These are phyloP conservation scores for Cladosporium phlei DNA, from an alignment of 2,329 filamentous ascomycete species.

Conservation along the genomic window DNA sequence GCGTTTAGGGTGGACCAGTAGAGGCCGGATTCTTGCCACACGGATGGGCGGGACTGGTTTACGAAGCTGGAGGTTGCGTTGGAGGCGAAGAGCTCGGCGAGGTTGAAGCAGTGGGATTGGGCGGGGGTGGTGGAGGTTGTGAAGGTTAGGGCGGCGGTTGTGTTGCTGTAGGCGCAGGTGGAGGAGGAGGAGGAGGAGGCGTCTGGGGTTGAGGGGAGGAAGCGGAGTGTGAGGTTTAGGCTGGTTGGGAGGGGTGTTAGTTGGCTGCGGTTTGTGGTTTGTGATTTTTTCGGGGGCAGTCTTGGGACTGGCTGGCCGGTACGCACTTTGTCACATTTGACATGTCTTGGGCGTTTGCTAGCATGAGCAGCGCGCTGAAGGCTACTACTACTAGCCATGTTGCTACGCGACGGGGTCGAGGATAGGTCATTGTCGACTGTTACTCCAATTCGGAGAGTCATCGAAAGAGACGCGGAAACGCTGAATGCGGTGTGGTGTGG, in stretches of 20 bases:
- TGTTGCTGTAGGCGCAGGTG: neutral
- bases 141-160: slow-evolving; percentile 1
- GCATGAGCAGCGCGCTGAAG: neutral
- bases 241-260: neutral
- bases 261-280: too few species aligned
- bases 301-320: too few species aligned
- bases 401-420: neutral
- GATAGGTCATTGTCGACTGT: too few species aligned
- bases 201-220: neutral
- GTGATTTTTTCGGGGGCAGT: too few species aligned
- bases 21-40: neutral
- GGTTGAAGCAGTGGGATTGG: slow-evolving; percentile 1
- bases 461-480: too few species aligned
- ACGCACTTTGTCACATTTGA: neutral
- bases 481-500: too few species aligned
- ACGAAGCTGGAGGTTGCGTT: slow-evolving; percentile 3
- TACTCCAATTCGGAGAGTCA: too few species aligned
- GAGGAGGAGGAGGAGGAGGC: neutral
- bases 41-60: neutral
- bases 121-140: neutral
- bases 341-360: neutral
- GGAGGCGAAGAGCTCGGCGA: neutral
- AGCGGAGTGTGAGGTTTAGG: neutral
- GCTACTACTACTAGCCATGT: neutral
- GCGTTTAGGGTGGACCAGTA: neutral